Conservation (phyloP, 192 early-diverging fungal species). For the Coemansia brasiliensis region DNA sequence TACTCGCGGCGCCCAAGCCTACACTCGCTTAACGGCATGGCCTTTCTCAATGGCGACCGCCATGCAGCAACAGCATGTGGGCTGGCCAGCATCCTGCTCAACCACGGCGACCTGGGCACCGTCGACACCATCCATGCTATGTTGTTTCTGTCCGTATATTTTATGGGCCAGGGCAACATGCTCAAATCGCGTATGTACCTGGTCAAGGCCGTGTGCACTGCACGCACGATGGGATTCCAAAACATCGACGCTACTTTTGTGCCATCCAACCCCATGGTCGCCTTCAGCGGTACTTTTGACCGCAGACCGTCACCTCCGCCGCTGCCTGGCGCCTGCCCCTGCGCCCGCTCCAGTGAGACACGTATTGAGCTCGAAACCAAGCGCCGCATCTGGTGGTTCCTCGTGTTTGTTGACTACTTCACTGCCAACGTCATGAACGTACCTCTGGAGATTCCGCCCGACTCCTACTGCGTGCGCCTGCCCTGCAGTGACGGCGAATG, state of each 20-base stretch:
- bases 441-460: constrained; percentile 51
- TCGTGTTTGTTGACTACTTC: constrained; percentile 55
- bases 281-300: constrained; percentile 43
- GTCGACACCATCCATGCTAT: constrained; percentile 46
- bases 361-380: constrained; percentile 41
- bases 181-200: constrained; percentile 54
- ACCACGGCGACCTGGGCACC: constrained; percentile 41
- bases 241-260: constrained; percentile 48
- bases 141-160: constrained; percentile 55
- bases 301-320: constrained; percentile 10
- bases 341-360: constrained; percentile 23
- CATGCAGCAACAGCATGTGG: constrained; percentile 46
- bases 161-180: constrained; percentile 57
- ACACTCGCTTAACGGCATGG: constrained; percentile 55
- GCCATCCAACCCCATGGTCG: constrained; percentile 40
- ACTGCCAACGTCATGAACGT: constrained; percentile 57
- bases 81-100: constrained; percentile 47
- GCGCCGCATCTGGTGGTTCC: constrained; percentile 55
- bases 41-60: constrained; percentile 53
- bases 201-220: constrained; percentile 55
- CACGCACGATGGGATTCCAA: constrained; percentile 50
- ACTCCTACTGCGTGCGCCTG: constrained; percentile 54
- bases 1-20: constrained; percentile 52
- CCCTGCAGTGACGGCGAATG: constrained; percentile 56
- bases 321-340: constrained; percentile 22